Percentiles rank a stretch among this genome's conserved stretches.
Conservation (phyloP, 345 rosid species). For the rapeseed (Brassica napus) region DNA sequence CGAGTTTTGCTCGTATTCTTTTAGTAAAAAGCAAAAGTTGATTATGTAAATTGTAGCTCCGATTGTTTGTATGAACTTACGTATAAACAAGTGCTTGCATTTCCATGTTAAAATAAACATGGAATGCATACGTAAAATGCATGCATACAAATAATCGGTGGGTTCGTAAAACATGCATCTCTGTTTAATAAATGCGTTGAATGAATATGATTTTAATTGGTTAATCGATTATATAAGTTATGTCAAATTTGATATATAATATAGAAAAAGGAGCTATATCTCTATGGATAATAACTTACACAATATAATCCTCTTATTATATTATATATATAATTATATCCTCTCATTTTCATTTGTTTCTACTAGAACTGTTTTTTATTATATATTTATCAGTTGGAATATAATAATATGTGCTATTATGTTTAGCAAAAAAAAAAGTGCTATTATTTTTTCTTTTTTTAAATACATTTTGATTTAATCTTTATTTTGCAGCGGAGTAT, state of each 20-base stretch:
- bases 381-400: neutral
- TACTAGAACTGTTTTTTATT: too few relatives aligned
- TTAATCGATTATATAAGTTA: neutral
- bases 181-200: too few relatives aligned
- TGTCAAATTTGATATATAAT: neutral
- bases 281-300: too few relatives aligned
- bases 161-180: too few relatives aligned
- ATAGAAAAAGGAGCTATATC: neutral
- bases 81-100: too few relatives aligned
- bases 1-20: neutral
- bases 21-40: neutral
- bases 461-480: neutral
- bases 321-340: neutral
- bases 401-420: neutral
- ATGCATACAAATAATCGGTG: neutral
- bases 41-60: neutral
- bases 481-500: neutral
- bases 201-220: neutral
- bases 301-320: too few relatives aligned
- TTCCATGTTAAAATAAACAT: neutral
- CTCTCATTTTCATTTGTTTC: neutral
- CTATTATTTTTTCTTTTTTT: neutral
- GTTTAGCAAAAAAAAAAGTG: neutral
- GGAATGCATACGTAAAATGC: neutral
- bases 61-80: too few relatives aligned